Percentiles rank a stretch among this genome's conserved stretches.
Evolutionary conservation across 2,329 filamentous ascomycete species (phyloP).

Genomic region (Plenodomus lindquistii): DNA sequence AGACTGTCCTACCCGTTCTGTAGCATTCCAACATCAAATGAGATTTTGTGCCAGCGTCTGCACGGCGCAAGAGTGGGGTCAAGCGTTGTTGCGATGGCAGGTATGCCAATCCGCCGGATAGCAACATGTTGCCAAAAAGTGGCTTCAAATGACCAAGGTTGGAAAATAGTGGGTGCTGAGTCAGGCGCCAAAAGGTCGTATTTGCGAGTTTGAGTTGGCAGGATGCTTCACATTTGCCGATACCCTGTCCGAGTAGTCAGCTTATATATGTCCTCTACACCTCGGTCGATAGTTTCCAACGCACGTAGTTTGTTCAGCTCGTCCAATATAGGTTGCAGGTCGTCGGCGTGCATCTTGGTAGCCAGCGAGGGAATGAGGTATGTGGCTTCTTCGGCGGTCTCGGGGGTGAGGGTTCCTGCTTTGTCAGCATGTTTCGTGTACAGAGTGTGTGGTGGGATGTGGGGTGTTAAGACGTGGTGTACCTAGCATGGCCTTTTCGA

Average conservation of each 20-base stretch:
- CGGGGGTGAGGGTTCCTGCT: conserved; percentile 86
- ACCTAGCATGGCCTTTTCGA: conserved; percentile 90
- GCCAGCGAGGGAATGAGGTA: conserved; percentile 87
- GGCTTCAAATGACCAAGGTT: no score
- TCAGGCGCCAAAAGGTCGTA: no score
- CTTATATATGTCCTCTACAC: conserved; percentile 1
- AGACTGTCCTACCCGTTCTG: no score
- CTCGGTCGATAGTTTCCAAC: conserved; percentile 11
- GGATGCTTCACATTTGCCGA: conserved; percentile 5
- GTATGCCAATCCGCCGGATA: no score
- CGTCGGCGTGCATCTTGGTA: conserved; percentile 88
- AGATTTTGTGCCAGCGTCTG: no score
- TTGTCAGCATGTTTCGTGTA: conserved; percentile 12
- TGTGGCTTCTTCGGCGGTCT: conserved; percentile 92
- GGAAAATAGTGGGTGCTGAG: no score
- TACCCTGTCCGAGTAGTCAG: conserved; percentile 32
- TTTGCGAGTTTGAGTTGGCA: not conserved
- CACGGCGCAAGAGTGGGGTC: no score
- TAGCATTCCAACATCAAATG: no score
- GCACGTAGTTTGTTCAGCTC: conserved; percentile 81
- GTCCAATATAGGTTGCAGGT: conserved; percentile 83
- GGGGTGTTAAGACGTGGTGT: conserved; percentile 48
- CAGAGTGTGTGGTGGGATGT: conserved; percentile 6
- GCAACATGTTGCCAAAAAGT: no score
- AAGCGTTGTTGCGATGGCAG: no score